Evolutionary conservation across 2,329 filamentous ascomycete genomes (phyloP), one percentile per base, ranked within the genome.

Genomic region (Exophiala oligosperma): DNA sequence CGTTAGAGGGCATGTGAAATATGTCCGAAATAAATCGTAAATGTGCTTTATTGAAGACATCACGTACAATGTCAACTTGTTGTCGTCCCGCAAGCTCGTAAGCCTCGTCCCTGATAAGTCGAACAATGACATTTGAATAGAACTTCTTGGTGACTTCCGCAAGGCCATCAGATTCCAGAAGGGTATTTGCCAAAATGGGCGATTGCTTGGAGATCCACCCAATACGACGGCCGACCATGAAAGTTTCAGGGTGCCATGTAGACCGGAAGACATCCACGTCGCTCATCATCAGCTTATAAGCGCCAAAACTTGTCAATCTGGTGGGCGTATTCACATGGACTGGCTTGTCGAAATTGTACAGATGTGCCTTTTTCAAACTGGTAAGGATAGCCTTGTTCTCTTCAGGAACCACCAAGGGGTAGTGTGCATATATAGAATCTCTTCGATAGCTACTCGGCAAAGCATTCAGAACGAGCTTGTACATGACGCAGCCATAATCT

Each of bases 21-120:
- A 85, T 69, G 54, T 79, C 77, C 0, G 81, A 74, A 56, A 76
- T 78, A 67, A 85, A 84, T 67, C 82, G 79, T 3, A 81, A 77
- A 64, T 83, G 81, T 2, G 73, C 73, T 8, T 81, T 71, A 58
- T 83, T 83, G 61, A 79, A 78, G 38, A 84, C 65, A 59, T 80
- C 78, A 11, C 76, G 74, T 55, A 79, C 73, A 48, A 81, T 74
- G 64, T 81, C 78, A 48, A 80, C 75, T 60, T 80, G 75, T 37
- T 74, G 73, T 35, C 72, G 68, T 4, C 74, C 75, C 3, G 72
- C 77, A 29, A 82, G 67, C 54, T 75, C 73, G 68, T 79, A 80
- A 12, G 75, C 76, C 48, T 79, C 73, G 53, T 72, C 66, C 55
- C 74, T 69, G 44, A 81, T 66, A 6, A 80, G 72, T 51, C 11